phyloP scores from a whole-genome alignment of 352 stramenopile genomes.

The Pythium biforme region DNA sequence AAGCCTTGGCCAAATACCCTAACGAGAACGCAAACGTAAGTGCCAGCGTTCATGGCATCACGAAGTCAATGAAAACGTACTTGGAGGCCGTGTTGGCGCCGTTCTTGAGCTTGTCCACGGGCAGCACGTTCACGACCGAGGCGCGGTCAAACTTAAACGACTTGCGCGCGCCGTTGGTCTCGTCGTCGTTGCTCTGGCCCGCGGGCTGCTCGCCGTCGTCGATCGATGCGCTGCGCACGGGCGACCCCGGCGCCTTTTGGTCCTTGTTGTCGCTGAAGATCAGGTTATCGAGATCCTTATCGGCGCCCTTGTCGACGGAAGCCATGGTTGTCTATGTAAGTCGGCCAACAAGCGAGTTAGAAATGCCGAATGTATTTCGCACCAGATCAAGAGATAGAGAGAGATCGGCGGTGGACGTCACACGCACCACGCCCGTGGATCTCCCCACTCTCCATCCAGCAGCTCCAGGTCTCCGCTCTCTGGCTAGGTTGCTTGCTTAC shows the following conservation, averaged over 20 bases:
- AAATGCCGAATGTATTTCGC: too few relatives aligned
- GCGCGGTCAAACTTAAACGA: slow-evolving; percentile 44
- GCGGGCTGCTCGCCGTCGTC: slow-evolving; percentile 34
- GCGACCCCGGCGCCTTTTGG: slow-evolving; percentile 10
- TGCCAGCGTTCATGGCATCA: neutral
- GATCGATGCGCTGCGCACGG: slow-evolving; percentile 34
- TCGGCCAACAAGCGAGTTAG: neutral
- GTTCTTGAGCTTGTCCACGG: slow-evolving; percentile 89
- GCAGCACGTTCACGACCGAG: slow-evolving; percentile 76
- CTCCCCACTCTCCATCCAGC: too few relatives aligned
- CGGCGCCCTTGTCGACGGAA: slow-evolving; percentile 51
- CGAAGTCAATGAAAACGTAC: slow-evolving; percentile 33
- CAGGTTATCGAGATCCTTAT: slow-evolving; percentile 82
- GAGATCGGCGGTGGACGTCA: too few relatives aligned
- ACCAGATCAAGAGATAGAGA: neutral
- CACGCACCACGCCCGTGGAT: too few relatives aligned
- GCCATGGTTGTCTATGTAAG: slow-evolving; percentile 5
- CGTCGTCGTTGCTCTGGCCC: slow-evolving; percentile 33
- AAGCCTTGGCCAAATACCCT: slow-evolving; percentile 73
- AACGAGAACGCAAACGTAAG: slow-evolving; percentile 6
- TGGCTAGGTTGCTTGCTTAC: too few relatives aligned
- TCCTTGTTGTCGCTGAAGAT: slow-evolving; percentile 83
- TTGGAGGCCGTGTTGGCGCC: slow-evolving; percentile 75
- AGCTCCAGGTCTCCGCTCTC: too few relatives aligned
- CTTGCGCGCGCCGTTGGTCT: slow-evolving; percentile 30